These are phyloP conservation scores for Epichloe typhina DNA, from an alignment of 2,329 filamentous ascomycete genomes.

Conservation along the genomic window DNA sequence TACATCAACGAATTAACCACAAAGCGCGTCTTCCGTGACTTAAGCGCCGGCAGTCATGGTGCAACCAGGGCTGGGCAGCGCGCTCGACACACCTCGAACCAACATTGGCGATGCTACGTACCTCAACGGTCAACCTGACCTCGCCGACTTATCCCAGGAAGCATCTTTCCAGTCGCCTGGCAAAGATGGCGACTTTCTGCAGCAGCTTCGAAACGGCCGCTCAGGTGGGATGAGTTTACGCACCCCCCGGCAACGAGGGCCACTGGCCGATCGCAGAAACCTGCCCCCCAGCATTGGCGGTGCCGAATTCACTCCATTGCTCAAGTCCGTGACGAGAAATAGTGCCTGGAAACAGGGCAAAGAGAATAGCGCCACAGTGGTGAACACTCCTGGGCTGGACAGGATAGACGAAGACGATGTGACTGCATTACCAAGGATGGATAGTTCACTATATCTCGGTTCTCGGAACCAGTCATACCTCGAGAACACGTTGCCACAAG, in stretches of 20 bases:
- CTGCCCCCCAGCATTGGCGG: constrained; percentile 48
- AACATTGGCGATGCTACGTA: constrained; percentile 76
- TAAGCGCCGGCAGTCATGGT: constrained; percentile 35
- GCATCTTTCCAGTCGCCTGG: constrained; percentile 73
- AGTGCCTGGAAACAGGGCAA: constrained; percentile 53
- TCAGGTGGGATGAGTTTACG: constrained; percentile 43
- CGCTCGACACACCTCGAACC: constrained; percentile 76
- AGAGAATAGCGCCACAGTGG: constrained; percentile 43
- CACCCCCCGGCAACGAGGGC: constrained; percentile 61
- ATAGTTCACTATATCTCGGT: constrained; percentile 57
- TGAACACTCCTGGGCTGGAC: constrained; percentile 56
- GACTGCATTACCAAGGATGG: constrained; percentile 59
- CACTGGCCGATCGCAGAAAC: constrained; percentile 59
- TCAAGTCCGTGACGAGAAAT: constrained; percentile 67
- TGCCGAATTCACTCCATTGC: constrained; percentile 84
- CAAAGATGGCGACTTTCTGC: constrained; percentile 56
- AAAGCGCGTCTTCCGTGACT: neutral
- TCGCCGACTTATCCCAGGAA: constrained; percentile 71
- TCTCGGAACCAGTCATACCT: constrained; percentile 52
- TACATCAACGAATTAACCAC: neutral
- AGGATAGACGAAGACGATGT: constrained; percentile 59
- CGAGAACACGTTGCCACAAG: constrained; percentile 60
- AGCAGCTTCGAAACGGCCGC: constrained; percentile 57
- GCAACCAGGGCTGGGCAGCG: constrained; percentile 45
- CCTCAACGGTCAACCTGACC: constrained; percentile 53